phyloP scores from a whole-genome alignment of 495 filamentous ascomycete species.

The Neurospora sp. region DNA sequence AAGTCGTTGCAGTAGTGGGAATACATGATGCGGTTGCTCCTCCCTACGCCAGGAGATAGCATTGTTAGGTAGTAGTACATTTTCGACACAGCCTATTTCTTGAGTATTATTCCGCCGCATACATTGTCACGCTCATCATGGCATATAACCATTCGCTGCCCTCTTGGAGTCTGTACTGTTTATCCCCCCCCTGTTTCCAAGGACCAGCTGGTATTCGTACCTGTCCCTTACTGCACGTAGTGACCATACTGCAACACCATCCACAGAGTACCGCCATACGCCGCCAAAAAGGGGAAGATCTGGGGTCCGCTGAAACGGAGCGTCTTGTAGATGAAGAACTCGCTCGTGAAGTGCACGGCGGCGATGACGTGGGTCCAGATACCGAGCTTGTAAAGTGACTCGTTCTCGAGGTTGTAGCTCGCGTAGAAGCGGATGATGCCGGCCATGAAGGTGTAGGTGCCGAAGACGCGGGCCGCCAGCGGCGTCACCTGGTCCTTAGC shows the following conservation, averaged over 20 bases:
- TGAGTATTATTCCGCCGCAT: background rate
- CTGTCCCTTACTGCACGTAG: slow-evolving; percentile 40
- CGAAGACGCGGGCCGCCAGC: slow-evolving; percentile 75
- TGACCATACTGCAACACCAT: slow-evolving; percentile 63
- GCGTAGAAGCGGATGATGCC: slow-evolving; percentile 71
- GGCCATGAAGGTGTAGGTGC: slow-evolving; percentile 78
- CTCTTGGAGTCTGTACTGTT: background rate
- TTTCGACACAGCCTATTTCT: background rate
- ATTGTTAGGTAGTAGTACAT: background rate
- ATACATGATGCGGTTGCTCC: background rate
- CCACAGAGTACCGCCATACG: slow-evolving; percentile 60
- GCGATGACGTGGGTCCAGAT: slow-evolving; percentile 74
- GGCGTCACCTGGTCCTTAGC: slow-evolving; percentile 49
- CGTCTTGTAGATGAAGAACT: slow-evolving; percentile 68
- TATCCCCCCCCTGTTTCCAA: background rate
- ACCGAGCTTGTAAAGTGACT: slow-evolving; percentile 64
- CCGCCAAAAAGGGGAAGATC: slow-evolving; percentile 62
- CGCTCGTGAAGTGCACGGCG: slow-evolving; percentile 66
- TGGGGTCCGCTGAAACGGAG: slow-evolving; percentile 59
- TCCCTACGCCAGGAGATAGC: too few relatives aligned
- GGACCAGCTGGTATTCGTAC: background rate
- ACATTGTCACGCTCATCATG: background rate
- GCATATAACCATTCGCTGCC: too few relatives aligned
- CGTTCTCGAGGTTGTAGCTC: slow-evolving; percentile 69
- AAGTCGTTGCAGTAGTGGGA: slow-evolving; percentile 43